Evolutionary conservation across 176 grass and related monocot species (phyloP).

Genomic region (Triticum turgidum): DNA sequence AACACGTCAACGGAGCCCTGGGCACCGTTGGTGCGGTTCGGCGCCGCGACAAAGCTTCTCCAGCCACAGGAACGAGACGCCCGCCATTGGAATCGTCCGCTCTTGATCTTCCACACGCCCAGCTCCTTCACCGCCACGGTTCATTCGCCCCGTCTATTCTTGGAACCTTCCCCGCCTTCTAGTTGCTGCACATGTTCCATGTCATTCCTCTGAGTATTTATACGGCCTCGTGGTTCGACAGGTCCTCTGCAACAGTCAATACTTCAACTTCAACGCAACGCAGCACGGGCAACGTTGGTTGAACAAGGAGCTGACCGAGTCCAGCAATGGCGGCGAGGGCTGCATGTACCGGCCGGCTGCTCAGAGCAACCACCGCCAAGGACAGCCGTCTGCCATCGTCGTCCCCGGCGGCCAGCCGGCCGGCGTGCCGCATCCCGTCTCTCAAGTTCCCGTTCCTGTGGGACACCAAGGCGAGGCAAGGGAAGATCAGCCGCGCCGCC

Average conservation of each 20-base stretch:
- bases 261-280: not conserved
- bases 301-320: not conserved
- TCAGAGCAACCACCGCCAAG: conserved; percentile 5
- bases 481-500: not conserved
- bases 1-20: not conserved
- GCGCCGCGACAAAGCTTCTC: not conserved
- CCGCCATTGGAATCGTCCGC: not conserved
- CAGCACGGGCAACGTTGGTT: not conserved
- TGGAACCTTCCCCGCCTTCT: not conserved
- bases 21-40: not conserved
- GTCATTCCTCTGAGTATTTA: conserved; percentile 15
- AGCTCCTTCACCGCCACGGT: conserved; percentile 2
- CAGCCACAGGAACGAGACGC: not conserved
- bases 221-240: not conserved
- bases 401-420: not conserved
- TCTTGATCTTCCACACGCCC: not conserved
- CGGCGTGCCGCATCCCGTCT: conserved; percentile 24
- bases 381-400: conserved; percentile 1
- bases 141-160: conserved; percentile 16
- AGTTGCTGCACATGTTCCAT: not conserved
- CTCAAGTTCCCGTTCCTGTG: conserved; percentile 30
- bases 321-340: conserved; percentile 42
- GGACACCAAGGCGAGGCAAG: not conserved
- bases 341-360: conserved; percentile 14
- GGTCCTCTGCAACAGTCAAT: not conserved